Base-by-base conservation (phyloP, 805 yeast genomes). In the Helenozyma baotianmanensis region DNA sequence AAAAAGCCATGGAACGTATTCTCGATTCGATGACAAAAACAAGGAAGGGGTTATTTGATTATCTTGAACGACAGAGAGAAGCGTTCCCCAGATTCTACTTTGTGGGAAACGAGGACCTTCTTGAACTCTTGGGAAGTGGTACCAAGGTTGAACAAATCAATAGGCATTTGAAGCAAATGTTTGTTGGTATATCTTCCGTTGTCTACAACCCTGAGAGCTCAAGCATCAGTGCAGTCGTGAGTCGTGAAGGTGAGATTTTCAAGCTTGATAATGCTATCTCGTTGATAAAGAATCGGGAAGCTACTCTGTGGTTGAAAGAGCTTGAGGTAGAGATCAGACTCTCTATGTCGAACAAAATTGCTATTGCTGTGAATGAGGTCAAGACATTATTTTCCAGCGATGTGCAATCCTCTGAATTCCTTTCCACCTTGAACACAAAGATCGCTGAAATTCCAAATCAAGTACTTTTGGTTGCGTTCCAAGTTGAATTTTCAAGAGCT, bases 91-190 rank as follows among this genome's bases (percentile, higher is more conserved):
- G 97, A 29, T 80, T 88, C 35, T 88, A 81, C 48, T 89, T 90
- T 51, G 61, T 90, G 17, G 96, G 97, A 5, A 90, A 90, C 52
- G 96, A 88, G 39, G 96, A 90, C 52, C 58, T 90, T 19, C 61
- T 90, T 21, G 95, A 86, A 40, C 72, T 90, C 24, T 72, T 90
- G 22, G 96, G 97, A 2, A 72, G 80, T 32, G 61, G 76, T 0
- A 58, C 52, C 4, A 72, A 79, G 42, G 45, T 75, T 2, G 25
- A 28, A 2, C 43, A 52, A n/a, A 63, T 80, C 4, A 77, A 79
- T 12, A 70, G 65, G 28, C 88, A 82, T 48, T 57, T 88, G 30
- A 64, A 66, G 29, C 84, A 83, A 48, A 72, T 88, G 80, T 88
- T 83, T 52, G 54, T 76, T 4, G 94, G 90, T 2, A 61, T 87